A percentile compares a stretch with the other conserved stretches of the same genome.
Evolutionary conservation across 805 yeast genomes (phyloP).

Genomic region (Candida vaughaniae): DNA sequence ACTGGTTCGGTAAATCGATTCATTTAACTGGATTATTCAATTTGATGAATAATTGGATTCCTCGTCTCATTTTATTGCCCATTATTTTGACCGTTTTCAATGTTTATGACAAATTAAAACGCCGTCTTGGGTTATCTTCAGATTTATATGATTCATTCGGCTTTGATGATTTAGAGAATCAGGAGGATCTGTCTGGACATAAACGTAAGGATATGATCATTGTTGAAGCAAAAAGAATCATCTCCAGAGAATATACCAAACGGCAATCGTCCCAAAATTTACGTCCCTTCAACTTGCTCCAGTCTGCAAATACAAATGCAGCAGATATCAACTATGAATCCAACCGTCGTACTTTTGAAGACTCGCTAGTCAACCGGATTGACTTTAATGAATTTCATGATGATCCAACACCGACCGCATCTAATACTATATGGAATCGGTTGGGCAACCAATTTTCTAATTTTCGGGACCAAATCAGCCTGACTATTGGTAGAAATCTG

Average conservation of each 20-base stretch:
- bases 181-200: slow-evolving; percentile 16
- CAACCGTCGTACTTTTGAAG: slow-evolving; percentile 26
- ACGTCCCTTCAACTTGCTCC: slow-evolving; percentile 27
- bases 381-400: slow-evolving; percentile 19
- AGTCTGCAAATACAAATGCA: slow-evolving; percentile 16
- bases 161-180: slow-evolving; percentile 28
- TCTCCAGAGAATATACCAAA: slow-evolving; percentile 31
- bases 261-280: slow-evolving; percentile 19
- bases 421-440: slow-evolving; percentile 21
- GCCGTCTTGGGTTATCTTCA: slow-evolving; percentile 33
- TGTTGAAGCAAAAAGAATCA: slow-evolving; percentile 43
- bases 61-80: slow-evolving; percentile 73
- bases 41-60: slow-evolving; percentile 70
- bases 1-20: slow-evolving; percentile 72
- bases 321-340: slow-evolving; percentile 29
- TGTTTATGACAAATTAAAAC: slow-evolving; percentile 61
- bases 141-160: slow-evolving; percentile 41
- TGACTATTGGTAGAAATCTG: background rate
- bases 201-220: slow-evolving; percentile 36
- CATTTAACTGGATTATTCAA: slow-evolving; percentile 74
- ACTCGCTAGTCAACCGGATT: slow-evolving; percentile 19
- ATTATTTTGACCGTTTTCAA: slow-evolving; percentile 61
- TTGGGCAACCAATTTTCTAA: slow-evolving; percentile 8
- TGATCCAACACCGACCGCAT: slow-evolving; percentile 3
- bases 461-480: slow-evolving; percentile 7